Conservation (phyloP, 148 eudicot genomes). For the Chenopodium berlandieri region DNA sequence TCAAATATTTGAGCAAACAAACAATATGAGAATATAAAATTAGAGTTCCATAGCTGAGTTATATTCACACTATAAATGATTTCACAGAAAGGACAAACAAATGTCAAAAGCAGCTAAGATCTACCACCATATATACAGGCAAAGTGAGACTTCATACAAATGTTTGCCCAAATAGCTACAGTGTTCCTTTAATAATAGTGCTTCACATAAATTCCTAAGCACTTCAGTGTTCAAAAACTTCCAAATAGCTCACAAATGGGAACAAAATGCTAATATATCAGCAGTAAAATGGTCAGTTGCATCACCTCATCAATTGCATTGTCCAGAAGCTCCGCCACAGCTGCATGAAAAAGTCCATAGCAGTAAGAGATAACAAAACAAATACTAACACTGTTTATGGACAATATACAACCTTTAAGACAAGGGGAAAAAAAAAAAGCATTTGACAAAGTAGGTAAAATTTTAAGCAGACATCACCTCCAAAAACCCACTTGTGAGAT, state of each 20-base stretch:
- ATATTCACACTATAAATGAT: background rate
- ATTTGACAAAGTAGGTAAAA: too few species aligned
- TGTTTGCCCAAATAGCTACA: background rate
- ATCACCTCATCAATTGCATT: conserved; percentile 93
- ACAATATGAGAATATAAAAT: background rate
- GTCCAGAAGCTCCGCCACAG: conserved; percentile 94
- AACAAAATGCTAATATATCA: background rate
- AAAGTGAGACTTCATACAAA: background rate
- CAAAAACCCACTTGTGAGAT: conserved; percentile 96
- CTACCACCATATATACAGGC: background rate
- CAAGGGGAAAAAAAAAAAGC: background rate
- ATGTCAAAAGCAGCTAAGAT: background rate
- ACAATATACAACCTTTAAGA: background rate
- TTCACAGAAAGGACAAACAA: background rate
- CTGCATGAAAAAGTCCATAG: conserved; percentile 40
- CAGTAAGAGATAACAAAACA: conserved; percentile 8
- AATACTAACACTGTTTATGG: too few species aligned
- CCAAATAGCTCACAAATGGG: background rate
- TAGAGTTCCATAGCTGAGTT: background rate
- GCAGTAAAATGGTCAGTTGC: background rate
- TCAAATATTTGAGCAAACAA: background rate
- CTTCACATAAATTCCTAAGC: background rate
- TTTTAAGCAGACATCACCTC: conserved; percentile 44
- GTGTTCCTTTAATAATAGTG: background rate
- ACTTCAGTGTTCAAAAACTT: background rate